Base-by-base conservation (phyloP, 345 rosid species). In the Hypericum perforatum region DNA sequence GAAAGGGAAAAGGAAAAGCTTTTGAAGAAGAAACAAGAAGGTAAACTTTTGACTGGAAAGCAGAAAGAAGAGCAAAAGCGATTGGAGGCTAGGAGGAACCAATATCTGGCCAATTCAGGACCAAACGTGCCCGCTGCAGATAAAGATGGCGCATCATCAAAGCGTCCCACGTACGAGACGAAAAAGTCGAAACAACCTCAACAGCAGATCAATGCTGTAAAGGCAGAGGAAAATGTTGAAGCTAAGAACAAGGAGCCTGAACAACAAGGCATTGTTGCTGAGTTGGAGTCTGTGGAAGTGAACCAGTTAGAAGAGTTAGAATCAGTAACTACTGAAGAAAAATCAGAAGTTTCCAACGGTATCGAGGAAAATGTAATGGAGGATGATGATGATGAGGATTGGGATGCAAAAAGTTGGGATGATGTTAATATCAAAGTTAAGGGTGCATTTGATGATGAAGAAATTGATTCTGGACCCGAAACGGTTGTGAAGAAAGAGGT, bases 401-500 rank as follows among this genome's bases (percentile, higher is more conserved):
- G 98, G 96, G 98, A 92, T 74, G 89, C 86, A 42, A 92, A 92
- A 72, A 88, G 82, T 67, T 92, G 94, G 98, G 98, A 92, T 77
- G 85, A 76, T 64, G 74, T 92, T 54, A 81, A 76, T 74, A 77
- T 88, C 59, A 76, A 76, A 54, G 65, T 85, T 44, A 88, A 88
- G 60, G 82, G 86, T 65, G 81, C 86, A 46, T 92, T 92, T 58
- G 97, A 81, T 70, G 98, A 92, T 49, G 96, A 92, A 56, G 92
- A 91, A 69, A 80, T 52, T 44, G 89, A 79, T 57, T 79, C 81
- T 64, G 76, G 71, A 57, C 72, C 32, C 4, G 32, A 22, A 22
- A 1, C 4, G 32, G 63, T 61, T n/a, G 66, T 49, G 49, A 85
- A 74, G 74, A 80, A 83, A 69, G 94, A 73, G 59, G n/a, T 11